Evolutionary conservation across 768 basidiomycete species (phyloP), one percentile per base, ranked within the genome.

Genomic region (Suillus brevipes): DNA sequence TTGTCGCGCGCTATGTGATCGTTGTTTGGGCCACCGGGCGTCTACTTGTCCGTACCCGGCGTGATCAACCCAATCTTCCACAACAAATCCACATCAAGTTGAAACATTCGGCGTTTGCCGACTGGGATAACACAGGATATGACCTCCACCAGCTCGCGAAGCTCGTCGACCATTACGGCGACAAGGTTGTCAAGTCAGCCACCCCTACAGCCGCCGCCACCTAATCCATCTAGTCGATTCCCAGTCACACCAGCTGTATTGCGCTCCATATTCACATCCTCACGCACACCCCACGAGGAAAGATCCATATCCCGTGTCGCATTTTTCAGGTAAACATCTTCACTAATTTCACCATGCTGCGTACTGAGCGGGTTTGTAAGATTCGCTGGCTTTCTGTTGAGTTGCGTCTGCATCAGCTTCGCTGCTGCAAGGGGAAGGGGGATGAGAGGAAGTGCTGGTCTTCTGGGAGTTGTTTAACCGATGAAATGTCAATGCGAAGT

Each of bases 221-320:
- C 80, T 25, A 81, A 85, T 66, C 71, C 80, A 20, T 78, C 83
- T 23, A 86, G 85, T 64, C 85, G 89, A 31, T 90, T 94, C 60
- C 92, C 92, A 63, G 90, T 94, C 23, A 94, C 92, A 0, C 92
- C 92, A 12, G 89, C 90, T 12, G 88, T 91, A 1, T 74, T 95
- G 65, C 83, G 92, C 47, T 89, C 90, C 60, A 95, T 95, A 69
- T 95, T 95, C 75, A 87, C 93, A 34, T 94, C 92, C 14, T 94
- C 92, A 25, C 85, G 92, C 16, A 89, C 90, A 0, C 86, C 89
- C 3, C 80, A 89, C 63, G 92, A 95, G 73, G 92, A 95, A 74
- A 85, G 93, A 36, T 88, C 90, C 0, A 87, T 95, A 61, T 95
- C 92, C 45, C 85, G 92, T 16, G 83, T 92, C 60, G 92, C 93